Evolutionary conservation across 306 rosid species (phyloP), one percentile per base, ranked within the genome.

Genomic region (Comarum palustre): DNA sequence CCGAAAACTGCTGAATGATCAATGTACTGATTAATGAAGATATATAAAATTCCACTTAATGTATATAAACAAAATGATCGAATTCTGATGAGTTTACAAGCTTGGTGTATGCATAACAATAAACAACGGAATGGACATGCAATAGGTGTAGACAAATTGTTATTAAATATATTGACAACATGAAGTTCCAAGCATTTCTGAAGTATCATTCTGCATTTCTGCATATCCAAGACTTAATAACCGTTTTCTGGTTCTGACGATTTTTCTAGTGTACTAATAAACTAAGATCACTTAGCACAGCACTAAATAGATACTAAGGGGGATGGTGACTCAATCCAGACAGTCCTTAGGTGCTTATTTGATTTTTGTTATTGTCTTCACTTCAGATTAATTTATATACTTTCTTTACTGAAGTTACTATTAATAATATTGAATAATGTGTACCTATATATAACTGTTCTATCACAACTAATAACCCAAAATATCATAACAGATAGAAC

Each of bases 211-310:
- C n/a, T 15, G 51, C 51, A 46, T 15, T 15, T 46, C 4, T 46
- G 48, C 17, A 46, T 3, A 13, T 46, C 17, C 51, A 46, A 46
- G n/a, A 4, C 5, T 14, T 46, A n/a, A n/a, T n/a, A n/a, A n/a
- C n/a, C n/a, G n/a, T n/a, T n/a, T n/a, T n/a, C n/a, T n/a, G n/a
- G n/a, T 15, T 34, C 0, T 14, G 51, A 15, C 51, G 19, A 14
- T 15, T 5, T 47, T 47, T 15, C 16, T 15, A 15, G n/a, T 47
- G 58, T 88, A 85, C 79, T 75, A 65, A 24, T 88, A 90, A 3
- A 86, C 82, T 16, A 51, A 51, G 57, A 51, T 51, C 11, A 51
- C 57, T 51, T n/a, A n/a, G n/a, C 16, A 51, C 55, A 51, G 57
- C 12, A 19, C 25, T 25, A 51, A 19, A 19, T 51, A 15, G n/a